Base-by-base conservation (phyloP, 2,329 filamentous ascomycete genomes). In the Colletotrichum chlorophyti region DNA sequence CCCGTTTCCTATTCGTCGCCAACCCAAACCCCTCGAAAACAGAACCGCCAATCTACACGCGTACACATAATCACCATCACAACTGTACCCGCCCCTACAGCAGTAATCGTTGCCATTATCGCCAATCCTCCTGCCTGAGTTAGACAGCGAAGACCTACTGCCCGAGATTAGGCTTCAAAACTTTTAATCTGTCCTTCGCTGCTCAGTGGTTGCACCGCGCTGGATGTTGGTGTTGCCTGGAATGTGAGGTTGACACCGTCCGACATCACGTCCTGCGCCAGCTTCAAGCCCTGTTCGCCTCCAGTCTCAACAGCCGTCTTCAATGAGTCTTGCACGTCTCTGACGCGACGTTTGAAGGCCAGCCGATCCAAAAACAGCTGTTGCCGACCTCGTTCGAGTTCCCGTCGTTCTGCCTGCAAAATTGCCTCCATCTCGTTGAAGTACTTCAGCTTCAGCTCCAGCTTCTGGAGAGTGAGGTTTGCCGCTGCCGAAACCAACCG, bases 341-440 rank as follows among this genome's bases (percentile, higher is more conserved):
- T 85, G 23, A 97, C 90, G 50, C 93, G 86, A 74, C 90, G 90
- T 79, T 95, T 93, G 79, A 98, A 97, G 2, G 90, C 85, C 47
- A 99, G 81, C 21, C 95, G 87, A 73, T 99, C 95, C 32, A 98
- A 80, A 80, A 98, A 97, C 15, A 99, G 83, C 72, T 97, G 91
- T 73, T 98, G 93, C 26, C 94, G 87, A 35, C 91, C 91, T 55
- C 93, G 87, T 75, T 99, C 95, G 19, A 99, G 82, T 74, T 99
- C 95, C 60, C 93, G 86, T 59, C 94, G 89, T 78, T 99, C 95
- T 6, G 93, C 92, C 67, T 96, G 91, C 47, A 99, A 82, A 40
- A 97, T 89, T 15, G 91, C 84, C 75, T 99, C 95, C 84, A 99
- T 93, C 73, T 99, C 95, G 67, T 91, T 90, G 76, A 99, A 99